phyloP scores from a whole-genome alignment of 2,329 filamentous ascomycete species.

The Colletotrichum magnum region DNA sequence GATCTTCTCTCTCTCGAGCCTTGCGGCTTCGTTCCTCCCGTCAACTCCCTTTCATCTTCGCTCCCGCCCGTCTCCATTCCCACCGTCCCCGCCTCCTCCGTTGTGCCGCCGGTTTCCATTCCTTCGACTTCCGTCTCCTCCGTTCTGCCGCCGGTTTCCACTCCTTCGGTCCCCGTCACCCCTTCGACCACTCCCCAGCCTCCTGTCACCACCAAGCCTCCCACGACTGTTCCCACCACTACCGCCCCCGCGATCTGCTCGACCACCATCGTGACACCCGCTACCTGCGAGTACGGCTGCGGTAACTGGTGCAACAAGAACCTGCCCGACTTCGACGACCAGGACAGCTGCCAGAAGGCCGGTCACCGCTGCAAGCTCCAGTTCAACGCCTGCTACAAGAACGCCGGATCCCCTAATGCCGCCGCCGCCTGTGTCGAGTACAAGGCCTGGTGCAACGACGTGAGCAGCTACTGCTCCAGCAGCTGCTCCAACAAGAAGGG shows the following conservation, averaged over 20 bases:
- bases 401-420: conserved; percentile 65
- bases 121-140: conserved; percentile 33
- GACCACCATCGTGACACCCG: conserved; percentile 58
- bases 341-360: conserved; percentile 56
- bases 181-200: conserved; percentile 33
- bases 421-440: conserved; percentile 64
- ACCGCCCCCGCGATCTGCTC: conserved; percentile 62
- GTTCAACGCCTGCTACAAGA: conserved; percentile 64
- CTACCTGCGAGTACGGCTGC: conserved; percentile 67
- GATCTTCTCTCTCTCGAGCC: conserved; percentile 66
- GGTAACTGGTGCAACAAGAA: conserved; percentile 68
- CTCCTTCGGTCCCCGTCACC: conserved; percentile 32
- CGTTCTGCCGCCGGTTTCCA: conserved; percentile 31
- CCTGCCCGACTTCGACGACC: conserved; percentile 63
- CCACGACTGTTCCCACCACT: conserved; percentile 48
- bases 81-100: too few species aligned
- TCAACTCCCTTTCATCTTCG: conserved; percentile 40
- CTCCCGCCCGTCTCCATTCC: conserved; percentile 31
- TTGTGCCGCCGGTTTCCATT: too few species aligned
- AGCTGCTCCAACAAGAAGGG: conserved; percentile 51
- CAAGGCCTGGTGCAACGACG: conserved; percentile 62
- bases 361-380: conserved; percentile 63
- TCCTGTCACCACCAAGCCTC: conserved; percentile 41
- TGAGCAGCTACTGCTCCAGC: conserved; percentile 60
- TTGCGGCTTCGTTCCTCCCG: conserved; percentile 56